Conservation (phyloP, 1,284 basidiomycete genomes). For the Porogramme epimiltina region DNA sequence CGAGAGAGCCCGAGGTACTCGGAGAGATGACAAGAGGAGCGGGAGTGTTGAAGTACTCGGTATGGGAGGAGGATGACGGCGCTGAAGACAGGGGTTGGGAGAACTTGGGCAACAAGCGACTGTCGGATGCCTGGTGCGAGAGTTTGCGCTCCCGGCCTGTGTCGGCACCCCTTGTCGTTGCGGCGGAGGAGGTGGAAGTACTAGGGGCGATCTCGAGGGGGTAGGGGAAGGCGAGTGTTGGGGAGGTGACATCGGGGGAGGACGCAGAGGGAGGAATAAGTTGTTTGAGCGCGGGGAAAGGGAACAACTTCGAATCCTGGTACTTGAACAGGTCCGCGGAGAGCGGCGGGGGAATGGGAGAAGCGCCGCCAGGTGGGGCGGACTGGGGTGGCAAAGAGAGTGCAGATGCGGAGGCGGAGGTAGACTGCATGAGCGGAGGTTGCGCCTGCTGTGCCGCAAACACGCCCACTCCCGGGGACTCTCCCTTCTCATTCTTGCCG, state of each 20-base stretch:
- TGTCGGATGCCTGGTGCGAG: constrained; percentile 71
- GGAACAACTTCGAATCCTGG: constrained; percentile 80
- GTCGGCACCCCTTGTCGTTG: constrained; percentile 55
- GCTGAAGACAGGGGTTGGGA: constrained; percentile 42
- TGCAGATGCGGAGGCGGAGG: constrained; percentile 66
- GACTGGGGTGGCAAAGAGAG: constrained; percentile 57
- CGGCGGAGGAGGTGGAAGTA: constrained; percentile 48
- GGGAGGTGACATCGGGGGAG: constrained; percentile 60
- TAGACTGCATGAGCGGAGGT: constrained; percentile 53
- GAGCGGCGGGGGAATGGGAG: constrained; percentile 71
- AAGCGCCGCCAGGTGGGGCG: constrained; percentile 53
- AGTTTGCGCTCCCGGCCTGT: constrained; percentile 57
- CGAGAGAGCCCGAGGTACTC: constrained; percentile 38
- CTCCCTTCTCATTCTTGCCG: constrained; percentile 55
- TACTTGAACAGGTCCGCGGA: constrained; percentile 63
- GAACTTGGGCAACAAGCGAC: constrained; percentile 57
- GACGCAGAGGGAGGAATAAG: constrained; percentile 72
- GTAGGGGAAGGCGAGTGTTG: constrained; percentile 44
- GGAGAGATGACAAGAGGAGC: constrained; percentile 35
- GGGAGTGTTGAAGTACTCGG: constrained; percentile 46
- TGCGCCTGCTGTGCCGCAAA: constrained; percentile 41
- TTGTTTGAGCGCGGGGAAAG: constrained; percentile 83
- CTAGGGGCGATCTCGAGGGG: constrained; percentile 41
- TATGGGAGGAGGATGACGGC: constrained; percentile 48
- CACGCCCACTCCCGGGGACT: constrained; percentile 35